phyloP scores from a whole-genome alignment of 495 filamentous ascomycete genomes.

The Podospora pseudocomata region DNA sequence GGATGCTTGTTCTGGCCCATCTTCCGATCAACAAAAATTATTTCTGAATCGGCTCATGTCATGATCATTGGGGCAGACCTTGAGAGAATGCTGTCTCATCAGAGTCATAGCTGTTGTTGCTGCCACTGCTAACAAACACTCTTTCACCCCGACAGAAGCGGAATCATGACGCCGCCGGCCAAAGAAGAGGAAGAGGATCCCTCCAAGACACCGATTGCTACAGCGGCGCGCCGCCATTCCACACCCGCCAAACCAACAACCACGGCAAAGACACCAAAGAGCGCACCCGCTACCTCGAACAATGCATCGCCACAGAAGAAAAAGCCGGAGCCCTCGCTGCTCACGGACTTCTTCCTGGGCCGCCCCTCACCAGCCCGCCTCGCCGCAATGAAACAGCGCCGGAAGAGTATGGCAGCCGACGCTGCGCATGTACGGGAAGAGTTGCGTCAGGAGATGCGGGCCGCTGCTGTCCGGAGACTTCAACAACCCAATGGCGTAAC shows the following conservation, averaged over 20 bases:
- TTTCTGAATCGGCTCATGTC: constrained; percentile 13
- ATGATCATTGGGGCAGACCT: neutral
- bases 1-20: constrained; percentile 9
- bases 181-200: constrained; percentile 23
- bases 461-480: constrained; percentile 43
- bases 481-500: constrained; percentile 54
- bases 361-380: constrained; percentile 46
- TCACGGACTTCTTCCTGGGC: constrained; percentile 53
- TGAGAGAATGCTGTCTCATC: constrained; percentile 14
- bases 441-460: constrained; percentile 49
- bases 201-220: constrained; percentile 16
- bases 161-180: constrained; percentile 33
- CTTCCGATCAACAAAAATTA: constrained; percentile 12
- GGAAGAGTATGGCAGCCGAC: constrained; percentile 41
- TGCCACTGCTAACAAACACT: constrained; percentile 18
- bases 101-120: neutral
- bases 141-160: constrained; percentile 5
- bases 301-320: constrained; percentile 27
- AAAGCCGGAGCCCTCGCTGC: constrained; percentile 44
- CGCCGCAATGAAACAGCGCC: constrained; percentile 39
- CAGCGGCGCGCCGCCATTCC: constrained; percentile 19
- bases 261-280: constrained; percentile 36
- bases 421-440: constrained; percentile 37
- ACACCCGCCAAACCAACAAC: constrained; percentile 26
- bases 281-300: constrained; percentile 37